phyloP scores from a whole-genome alignment of 495 filamentous ascomycete genomes.

The Gamarada debralockiae region DNA sequence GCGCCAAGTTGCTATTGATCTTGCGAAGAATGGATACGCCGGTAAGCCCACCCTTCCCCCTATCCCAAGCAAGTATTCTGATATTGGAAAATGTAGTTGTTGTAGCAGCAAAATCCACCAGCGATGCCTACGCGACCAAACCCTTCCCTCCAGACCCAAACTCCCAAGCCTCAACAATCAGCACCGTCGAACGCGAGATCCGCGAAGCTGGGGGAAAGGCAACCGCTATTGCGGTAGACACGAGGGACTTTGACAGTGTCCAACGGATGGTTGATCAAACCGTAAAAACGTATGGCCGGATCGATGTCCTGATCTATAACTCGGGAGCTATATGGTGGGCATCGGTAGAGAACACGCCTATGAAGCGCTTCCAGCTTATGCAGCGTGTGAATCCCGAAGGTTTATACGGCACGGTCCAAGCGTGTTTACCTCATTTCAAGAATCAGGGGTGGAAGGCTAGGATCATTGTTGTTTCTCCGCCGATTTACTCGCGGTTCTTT shows the following conservation, averaged over 20 bases:
- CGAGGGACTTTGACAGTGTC: constrained; percentile 59
- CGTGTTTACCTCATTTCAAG: constrained; percentile 57
- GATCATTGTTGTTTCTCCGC: constrained; percentile 78
- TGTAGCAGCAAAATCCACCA: constrained; percentile 75
- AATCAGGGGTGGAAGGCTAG: constrained; percentile 51
- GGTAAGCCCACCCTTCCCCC: too few species aligned
- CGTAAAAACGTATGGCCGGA: constrained; percentile 25
- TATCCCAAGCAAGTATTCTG: too few species aligned
- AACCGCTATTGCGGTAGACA: constrained; percentile 66
- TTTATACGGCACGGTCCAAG: constrained; percentile 64
- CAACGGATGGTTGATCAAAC: constrained; percentile 49
- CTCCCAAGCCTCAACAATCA: constrained; percentile 73
- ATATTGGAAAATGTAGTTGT: constrained; percentile 58
- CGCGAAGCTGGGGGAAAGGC: constrained; percentile 59
- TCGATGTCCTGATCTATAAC: constrained; percentile 80
- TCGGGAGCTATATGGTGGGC: constrained; percentile 88
- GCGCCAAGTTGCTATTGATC: constrained; percentile 71
- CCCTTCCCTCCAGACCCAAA: constrained; percentile 85
- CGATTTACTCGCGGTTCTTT: constrained; percentile 83
- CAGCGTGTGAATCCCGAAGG: constrained; percentile 78
- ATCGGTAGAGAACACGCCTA: constrained; percentile 66
- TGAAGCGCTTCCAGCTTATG: constrained; percentile 79
- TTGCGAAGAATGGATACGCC: constrained; percentile 66
- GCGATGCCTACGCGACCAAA: constrained; percentile 47
- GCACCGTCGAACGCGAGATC: constrained; percentile 79